These are phyloP conservation scores for Lyophyllum decastes DNA, from an alignment of 768 basidiomycete species.

Conservation along the genomic window DNA sequence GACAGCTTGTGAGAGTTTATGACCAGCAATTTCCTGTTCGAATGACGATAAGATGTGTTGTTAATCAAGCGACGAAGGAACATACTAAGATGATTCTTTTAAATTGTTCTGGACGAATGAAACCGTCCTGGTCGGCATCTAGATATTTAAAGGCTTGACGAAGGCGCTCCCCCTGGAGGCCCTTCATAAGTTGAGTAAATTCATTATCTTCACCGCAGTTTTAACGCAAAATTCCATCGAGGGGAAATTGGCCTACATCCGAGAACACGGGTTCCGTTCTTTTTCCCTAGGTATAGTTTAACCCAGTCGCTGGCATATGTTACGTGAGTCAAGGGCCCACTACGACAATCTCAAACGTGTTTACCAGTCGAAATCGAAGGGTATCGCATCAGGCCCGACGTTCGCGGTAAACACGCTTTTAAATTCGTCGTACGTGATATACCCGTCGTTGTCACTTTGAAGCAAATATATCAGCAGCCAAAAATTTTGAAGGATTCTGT, in stretches of 20 bases:
- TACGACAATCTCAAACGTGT: constrained; percentile 13
- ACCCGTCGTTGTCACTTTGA: constrained; percentile 83
- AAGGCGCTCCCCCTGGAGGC: constrained; percentile 94
- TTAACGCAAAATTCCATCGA: neutral
- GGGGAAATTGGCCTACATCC: constrained; percentile 68
- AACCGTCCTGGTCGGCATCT: constrained; percentile 89
- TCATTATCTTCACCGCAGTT: constrained; percentile 68
- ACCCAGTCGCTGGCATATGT: constrained; percentile 77
- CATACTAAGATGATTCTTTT: constrained; percentile 91
- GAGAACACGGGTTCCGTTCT: constrained; percentile 86
- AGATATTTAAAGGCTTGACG: constrained; percentile 95
- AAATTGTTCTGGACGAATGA: constrained; percentile 92
- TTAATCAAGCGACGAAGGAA: constrained; percentile 7
- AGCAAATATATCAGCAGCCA: constrained; percentile 14
- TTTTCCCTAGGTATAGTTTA: constrained; percentile 92
- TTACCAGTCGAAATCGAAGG: constrained; percentile 94
- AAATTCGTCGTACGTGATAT: constrained; percentile 93
- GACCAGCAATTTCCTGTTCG: constrained; percentile 87
- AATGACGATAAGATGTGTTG: neutral
- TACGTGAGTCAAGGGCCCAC: neutral
- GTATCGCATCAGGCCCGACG: constrained; percentile 76
- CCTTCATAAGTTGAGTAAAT: constrained; percentile 99
- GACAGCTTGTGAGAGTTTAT: constrained; percentile 94
- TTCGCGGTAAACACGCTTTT: constrained; percentile 87
- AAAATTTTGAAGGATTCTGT: neutral